These are phyloP conservation scores for Coniochaeta pulveracea DNA, from an alignment of 2,329 filamentous ascomycete species.

Conservation along the genomic window DNA sequence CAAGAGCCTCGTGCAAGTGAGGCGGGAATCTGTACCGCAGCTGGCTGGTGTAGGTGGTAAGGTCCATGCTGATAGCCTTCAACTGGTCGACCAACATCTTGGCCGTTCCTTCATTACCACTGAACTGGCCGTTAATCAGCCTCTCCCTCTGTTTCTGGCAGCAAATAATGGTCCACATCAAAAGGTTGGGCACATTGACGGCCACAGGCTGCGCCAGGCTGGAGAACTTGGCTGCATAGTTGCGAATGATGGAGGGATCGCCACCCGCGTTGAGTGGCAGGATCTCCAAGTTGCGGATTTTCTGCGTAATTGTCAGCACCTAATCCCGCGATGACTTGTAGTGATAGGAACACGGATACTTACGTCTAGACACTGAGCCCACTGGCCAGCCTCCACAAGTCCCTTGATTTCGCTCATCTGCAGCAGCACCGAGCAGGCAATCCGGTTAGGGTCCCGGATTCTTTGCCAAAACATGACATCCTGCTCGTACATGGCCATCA, in stretches of 20 bases:
- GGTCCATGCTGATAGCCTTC: slow-evolving; percentile 71
- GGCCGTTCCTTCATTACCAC: slow-evolving; percentile 55
- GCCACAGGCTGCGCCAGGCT: slow-evolving; percentile 69
- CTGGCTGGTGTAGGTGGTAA: slow-evolving; percentile 90
- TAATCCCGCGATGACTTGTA: no score
- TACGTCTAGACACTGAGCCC: slow-evolving; percentile 48
- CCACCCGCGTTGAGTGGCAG: slow-evolving; percentile 67
- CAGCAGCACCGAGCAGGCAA: slow-evolving; percentile 43
- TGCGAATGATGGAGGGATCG: slow-evolving; percentile 68
- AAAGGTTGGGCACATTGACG: slow-evolving; percentile 77
- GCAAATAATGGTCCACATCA: slow-evolving; percentile 88
- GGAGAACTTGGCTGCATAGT: slow-evolving; percentile 70
- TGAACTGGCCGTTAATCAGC: slow-evolving; percentile 61
- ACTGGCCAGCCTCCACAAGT: slow-evolving; percentile 40
- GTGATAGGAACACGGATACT: slow-evolving; percentile 24
- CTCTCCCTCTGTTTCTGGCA: slow-evolving; percentile 69
- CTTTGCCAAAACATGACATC: slow-evolving; percentile 49
- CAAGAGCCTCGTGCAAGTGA: slow-evolving; percentile 78
- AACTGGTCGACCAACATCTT: slow-evolving; percentile 57
- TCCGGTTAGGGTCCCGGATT: slow-evolving; percentile 44
- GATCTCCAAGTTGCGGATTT: slow-evolving; percentile 64
- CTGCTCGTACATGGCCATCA: slow-evolving; percentile 52
- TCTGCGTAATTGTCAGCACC: slow-evolving; percentile 24
- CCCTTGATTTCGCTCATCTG: slow-evolving; percentile 52
- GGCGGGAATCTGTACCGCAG: slow-evolving; percentile 84